Evolutionary conservation across 371 early-diverging fungal species (phyloP).

Genomic region (Apophysomyces trapeziformis): DNA sequence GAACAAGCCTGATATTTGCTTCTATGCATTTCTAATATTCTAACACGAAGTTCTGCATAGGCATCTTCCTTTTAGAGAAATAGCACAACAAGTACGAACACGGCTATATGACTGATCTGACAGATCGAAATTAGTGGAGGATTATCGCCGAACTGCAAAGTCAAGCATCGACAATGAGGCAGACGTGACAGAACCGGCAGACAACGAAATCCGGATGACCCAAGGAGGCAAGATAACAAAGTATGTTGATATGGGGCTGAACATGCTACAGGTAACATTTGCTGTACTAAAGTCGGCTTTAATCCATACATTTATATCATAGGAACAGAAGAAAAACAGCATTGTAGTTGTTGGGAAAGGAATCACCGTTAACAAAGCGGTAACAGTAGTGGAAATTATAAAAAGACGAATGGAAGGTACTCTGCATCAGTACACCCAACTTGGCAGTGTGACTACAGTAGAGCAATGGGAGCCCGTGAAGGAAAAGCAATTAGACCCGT

Average conservation of each 20-base stretch:
- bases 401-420: constrained; percentile 63
- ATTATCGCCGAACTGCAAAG: constrained; percentile 38
- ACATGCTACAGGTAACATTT: constrained; percentile 35
- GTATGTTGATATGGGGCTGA: constrained; percentile 42
- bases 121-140: constrained; percentile 35
- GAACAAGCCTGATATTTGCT: not conserved
- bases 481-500: constrained; percentile 46
- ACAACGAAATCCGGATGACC: constrained; percentile 50
- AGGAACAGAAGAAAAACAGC: constrained; percentile 26
- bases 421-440: constrained; percentile 64
- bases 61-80: not conserved
- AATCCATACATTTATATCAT: not conserved
- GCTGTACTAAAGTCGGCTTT: not conserved
- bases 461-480: constrained; percentile 62
- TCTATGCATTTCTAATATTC: not conserved
- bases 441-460: constrained; percentile 53
- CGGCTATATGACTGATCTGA: not conserved
- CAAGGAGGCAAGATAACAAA: constrained; percentile 34
- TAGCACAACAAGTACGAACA: constrained; percentile 2
- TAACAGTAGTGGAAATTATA: constrained; percentile 69
- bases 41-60: not conserved
- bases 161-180: constrained; percentile 18
- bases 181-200: constrained; percentile 31
- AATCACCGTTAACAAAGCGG: constrained; percentile 61
- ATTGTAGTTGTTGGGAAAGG: constrained; percentile 54